These are phyloP conservation scores for Arctium lappa DNA, from an alignment of 129 eudicot species.

Conservation along the genomic window DNA sequence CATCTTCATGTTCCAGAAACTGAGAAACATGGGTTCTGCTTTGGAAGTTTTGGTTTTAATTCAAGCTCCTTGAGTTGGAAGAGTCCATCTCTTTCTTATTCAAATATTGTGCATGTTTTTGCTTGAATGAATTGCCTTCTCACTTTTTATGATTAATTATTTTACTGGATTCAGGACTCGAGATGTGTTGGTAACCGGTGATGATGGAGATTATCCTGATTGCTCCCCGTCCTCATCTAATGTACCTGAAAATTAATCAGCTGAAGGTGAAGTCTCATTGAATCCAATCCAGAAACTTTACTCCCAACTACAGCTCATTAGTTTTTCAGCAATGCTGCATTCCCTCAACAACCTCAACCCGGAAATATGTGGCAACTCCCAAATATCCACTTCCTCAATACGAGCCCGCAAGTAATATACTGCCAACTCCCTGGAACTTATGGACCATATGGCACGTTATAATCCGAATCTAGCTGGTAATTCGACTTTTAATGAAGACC, in stretches of 20 bases:
- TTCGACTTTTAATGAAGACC: conserved; percentile 63
- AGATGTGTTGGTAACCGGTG: conserved; percentile 32
- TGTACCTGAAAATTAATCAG: conserved; percentile 37
- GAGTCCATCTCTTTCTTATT: conserved; percentile 38
- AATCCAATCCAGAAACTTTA: conserved; percentile 50
- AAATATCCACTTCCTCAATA: conserved; percentile 69
- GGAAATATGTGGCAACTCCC: conserved; percentile 46
- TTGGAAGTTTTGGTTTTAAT: conserved; percentile 73
- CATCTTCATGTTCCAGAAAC: conserved; percentile 88
- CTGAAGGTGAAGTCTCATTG: conserved; percentile 52
- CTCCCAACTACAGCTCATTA: conserved; percentile 39
- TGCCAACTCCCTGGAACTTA: conserved; percentile 55
- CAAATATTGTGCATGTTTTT: background rate
- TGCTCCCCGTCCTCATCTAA: conserved; percentile 43
- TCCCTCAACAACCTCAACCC: conserved; percentile 61
- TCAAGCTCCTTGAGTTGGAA: conserved; percentile 27
- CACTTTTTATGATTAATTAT: background rate
- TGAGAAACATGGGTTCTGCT: conserved; percentile 71
- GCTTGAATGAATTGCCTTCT: background rate
- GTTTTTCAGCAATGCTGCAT: no score
- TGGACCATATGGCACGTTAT: conserved; percentile 61
- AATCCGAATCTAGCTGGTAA: conserved; percentile 54
- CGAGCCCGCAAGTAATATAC: conserved; percentile 59
- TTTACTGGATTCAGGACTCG: conserved; percentile 47
- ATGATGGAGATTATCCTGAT: conserved; percentile 40